phyloP scores from a whole-genome alignment of 2,329 filamentous ascomycete species.

The Cadophora luteo-olivacea region DNA sequence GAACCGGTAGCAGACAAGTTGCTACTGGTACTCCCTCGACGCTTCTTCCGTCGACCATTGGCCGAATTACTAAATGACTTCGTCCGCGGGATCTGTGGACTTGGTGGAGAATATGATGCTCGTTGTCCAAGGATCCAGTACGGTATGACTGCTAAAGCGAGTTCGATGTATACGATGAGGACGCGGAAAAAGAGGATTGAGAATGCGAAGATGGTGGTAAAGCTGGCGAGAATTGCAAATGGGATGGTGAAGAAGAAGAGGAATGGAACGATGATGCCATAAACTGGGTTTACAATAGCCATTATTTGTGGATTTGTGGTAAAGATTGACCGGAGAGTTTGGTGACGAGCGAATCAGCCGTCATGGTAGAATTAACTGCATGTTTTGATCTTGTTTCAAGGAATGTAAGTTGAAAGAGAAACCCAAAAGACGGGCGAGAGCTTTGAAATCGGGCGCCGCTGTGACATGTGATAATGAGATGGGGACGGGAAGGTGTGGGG shows the following conservation, averaged over 20 bases:
- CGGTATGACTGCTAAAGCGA: slow-evolving; percentile 63
- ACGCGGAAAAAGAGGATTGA: slow-evolving; percentile 66
- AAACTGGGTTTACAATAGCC: slow-evolving; percentile 60
- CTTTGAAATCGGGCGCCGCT: background rate
- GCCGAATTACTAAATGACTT: slow-evolving; percentile 23
- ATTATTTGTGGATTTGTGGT: slow-evolving; percentile 45
- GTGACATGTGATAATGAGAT: background rate
- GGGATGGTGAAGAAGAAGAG: slow-evolving; percentile 68
- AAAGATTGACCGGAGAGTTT: slow-evolving; percentile 9
- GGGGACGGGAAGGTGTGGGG: slow-evolving; percentile 4
- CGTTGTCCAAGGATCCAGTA: slow-evolving; percentile 53
- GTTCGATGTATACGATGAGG: slow-evolving; percentile 67
- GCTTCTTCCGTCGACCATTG: slow-evolving; percentile 31
- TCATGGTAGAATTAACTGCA: background rate
- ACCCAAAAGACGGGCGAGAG: background rate
- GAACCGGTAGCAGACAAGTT: slow-evolving; percentile 45
- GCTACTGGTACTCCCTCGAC: slow-evolving; percentile 43
- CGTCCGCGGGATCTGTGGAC: slow-evolving; percentile 11
- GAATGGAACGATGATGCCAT: slow-evolving; percentile 65
- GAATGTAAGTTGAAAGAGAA: background rate
- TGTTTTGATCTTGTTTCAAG: background rate
- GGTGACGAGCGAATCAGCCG: background rate
- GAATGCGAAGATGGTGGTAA: slow-evolving; percentile 69
- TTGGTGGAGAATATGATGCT: background rate
- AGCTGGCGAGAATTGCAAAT: slow-evolving; percentile 65